Conservation (phyloP, 2,329 filamentous ascomycete species). For the Colletotrichum lindemuthianum region DNA sequence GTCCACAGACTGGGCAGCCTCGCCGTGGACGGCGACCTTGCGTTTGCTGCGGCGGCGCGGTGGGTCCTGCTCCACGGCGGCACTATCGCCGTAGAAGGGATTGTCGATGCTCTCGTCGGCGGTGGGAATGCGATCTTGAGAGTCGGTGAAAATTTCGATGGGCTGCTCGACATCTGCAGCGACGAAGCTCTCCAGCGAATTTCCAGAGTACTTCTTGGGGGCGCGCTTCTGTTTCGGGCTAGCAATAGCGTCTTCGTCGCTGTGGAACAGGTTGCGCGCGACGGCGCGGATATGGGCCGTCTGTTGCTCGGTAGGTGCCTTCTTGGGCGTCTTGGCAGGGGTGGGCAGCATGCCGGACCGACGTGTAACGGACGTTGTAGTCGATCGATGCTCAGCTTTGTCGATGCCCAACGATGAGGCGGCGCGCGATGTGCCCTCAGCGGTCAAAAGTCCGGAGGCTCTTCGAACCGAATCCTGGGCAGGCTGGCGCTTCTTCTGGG, state of each 20-base stretch:
- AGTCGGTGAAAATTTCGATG: constrained; percentile 83
- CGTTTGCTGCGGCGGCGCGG: constrained; percentile 64
- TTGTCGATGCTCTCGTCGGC: constrained; percentile 74
- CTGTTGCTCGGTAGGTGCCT: constrained; percentile 63
- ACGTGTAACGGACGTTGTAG: constrained; percentile 44
- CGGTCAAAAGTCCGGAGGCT: constrained; percentile 56
- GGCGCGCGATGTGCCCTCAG: constrained; percentile 54
- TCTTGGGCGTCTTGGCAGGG: constrained; percentile 80
- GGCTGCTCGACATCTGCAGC: constrained; percentile 64
- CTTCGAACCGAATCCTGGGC: constrained; percentile 59
- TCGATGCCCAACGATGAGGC: constrained; percentile 53
- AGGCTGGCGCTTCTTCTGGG: constrained; percentile 59
- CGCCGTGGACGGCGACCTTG: constrained; percentile 64
- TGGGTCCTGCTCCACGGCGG: constrained; percentile 51
- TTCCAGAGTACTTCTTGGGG: constrained; percentile 65
- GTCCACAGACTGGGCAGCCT: constrained; percentile 68
- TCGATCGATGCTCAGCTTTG: constrained; percentile 37
- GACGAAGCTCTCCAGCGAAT: constrained; percentile 67
- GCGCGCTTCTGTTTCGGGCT: constrained; percentile 67
- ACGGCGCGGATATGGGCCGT: constrained; percentile 63
- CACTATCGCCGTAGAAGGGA: constrained; percentile 70
- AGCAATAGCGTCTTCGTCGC: constrained; percentile 65
- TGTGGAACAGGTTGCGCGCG: constrained; percentile 71
- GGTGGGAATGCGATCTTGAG: constrained; percentile 79
- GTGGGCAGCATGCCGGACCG: constrained; percentile 74